These are phyloP conservation scores for Backusella australiensis DNA, from an alignment of 192 early-diverging fungal species.

Conservation along the genomic window DNA sequence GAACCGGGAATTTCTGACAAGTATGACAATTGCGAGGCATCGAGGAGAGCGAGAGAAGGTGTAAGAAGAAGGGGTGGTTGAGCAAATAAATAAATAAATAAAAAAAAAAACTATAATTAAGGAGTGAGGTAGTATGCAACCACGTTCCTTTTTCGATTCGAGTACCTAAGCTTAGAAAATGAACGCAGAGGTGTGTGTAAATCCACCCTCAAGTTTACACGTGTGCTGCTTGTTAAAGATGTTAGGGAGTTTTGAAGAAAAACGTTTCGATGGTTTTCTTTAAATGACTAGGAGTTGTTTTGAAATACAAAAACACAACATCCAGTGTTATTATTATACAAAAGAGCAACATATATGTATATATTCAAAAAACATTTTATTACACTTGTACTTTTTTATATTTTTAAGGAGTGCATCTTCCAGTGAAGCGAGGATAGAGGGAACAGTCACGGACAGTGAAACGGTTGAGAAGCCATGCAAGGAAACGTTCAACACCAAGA, in stretches of 20 bases:
- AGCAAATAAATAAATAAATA: no score
- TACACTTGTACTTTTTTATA: background rate
- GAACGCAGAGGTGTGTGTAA: background rate
- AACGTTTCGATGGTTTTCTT: background rate
- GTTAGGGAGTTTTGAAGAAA: background rate
- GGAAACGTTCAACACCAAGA: slow-evolving; percentile 93
- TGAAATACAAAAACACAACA: background rate
- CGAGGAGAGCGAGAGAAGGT: no score
- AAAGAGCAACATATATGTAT: background rate
- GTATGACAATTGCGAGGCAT: background rate
- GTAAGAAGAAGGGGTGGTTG: background rate
- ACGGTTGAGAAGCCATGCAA: slow-evolving; percentile 95
- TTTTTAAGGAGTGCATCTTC: slow-evolving; percentile 76
- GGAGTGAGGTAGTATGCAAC: background rate
- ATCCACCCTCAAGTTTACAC: background rate
- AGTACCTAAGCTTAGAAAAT: background rate
- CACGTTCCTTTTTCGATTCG: background rate
- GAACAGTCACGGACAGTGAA: slow-evolving; percentile 87
- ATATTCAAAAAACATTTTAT: background rate
- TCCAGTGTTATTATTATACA: background rate
- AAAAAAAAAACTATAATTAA: background rate
- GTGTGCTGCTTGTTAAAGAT: background rate
- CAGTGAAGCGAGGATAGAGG: slow-evolving; percentile 92
- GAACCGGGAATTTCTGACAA: background rate
- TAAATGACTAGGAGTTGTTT: background rate